Evolutionary conservation across 495 filamentous ascomycete genomes (phyloP), one percentile per base, ranked within the genome.

Genomic region (Eremomyces bilateralis): DNA sequence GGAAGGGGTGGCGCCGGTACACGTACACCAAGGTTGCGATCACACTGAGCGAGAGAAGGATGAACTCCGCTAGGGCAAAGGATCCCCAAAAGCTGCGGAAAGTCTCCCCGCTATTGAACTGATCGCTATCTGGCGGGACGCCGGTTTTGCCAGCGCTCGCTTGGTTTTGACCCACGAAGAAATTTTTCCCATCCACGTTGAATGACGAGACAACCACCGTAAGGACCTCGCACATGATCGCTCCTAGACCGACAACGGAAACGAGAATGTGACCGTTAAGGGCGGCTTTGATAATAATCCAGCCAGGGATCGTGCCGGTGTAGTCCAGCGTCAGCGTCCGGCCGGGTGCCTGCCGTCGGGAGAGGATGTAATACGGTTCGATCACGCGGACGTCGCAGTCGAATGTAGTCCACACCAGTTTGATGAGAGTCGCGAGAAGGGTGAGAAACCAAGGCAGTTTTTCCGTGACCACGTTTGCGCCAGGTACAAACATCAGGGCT

Each of bases 361-460:
- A 69, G 6, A 81, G 62, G 41, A 73, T 64, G 51, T 72, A 78
- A 45, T 75, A 81, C 3, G 76, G 76, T 47, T 81, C 73, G 40
- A 78, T 64, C 64, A 81, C 72, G 34, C 76, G 66, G 30, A 81
- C 58, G 34, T 70, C 65, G 33, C 63, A 71, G 39, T 81, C 76
- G n/a, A 81, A 59, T 15, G 69, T 67, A 32, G 60, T 59, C 75
- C 73, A 81, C 33, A 62, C 45, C 15, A 77, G 57, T 48, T 77
- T 79, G 48, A 78, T 63, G 24, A 60, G 49, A 10, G 76, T 68
- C 1, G 74, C 69, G 0, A 80, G 34, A 5, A 58, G 49, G 1
- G 74, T 77, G 4, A 76, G 47, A 11, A 73, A 46, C 67, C 70
- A 80, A 2, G 76, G 72, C 3, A 66, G 59, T 37, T 62, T 63